phyloP scores from a whole-genome alignment of 2,329 filamentous ascomycete genomes.

The Catunica adiposa region DNA sequence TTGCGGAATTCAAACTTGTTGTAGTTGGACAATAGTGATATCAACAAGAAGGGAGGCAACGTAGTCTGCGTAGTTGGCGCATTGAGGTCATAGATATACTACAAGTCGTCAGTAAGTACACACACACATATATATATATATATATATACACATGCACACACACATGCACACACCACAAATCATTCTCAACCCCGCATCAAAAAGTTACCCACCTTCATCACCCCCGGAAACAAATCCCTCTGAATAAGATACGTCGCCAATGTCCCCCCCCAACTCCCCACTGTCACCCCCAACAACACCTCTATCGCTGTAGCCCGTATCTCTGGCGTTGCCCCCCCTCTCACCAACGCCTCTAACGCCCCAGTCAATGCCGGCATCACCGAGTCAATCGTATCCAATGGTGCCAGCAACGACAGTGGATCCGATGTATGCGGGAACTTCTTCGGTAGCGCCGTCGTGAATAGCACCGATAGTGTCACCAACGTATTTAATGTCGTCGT shows the following conservation, averaged over 20 bases:
- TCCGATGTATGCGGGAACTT: slow-evolving; percentile 91
- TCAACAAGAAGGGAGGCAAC: slow-evolving; percentile 61
- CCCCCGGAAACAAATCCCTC: slow-evolving; percentile 76
- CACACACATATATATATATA: no score
- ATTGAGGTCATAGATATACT: slow-evolving; percentile 72
- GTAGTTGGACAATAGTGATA: slow-evolving; percentile 86
- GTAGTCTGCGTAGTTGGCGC: slow-evolving; percentile 35
- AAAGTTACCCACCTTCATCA: slow-evolving; percentile 60
- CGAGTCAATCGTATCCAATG: slow-evolving; percentile 71
- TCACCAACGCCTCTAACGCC: slow-evolving; percentile 66
- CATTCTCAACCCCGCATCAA: neutral
- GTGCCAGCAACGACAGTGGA: slow-evolving; percentile 73
- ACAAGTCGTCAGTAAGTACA: slow-evolving; percentile 3
- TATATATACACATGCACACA: no score
- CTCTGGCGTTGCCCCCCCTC: slow-evolving; percentile 38
- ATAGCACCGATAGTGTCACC: slow-evolving; percentile 69
- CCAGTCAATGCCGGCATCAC: slow-evolving; percentile 81
- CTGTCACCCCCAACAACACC: slow-evolving; percentile 66
- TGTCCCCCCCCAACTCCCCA: slow-evolving; percentile 90
- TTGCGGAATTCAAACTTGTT: slow-evolving; percentile 99
- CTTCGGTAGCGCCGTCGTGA: slow-evolving; percentile 68
- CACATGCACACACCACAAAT: no score
- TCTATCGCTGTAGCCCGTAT: slow-evolving; percentile 50
- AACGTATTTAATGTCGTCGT: slow-evolving; percentile 1
- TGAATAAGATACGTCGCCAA: slow-evolving; percentile 91